These are phyloP conservation scores for Senecio squalidus DNA, from an alignment of 140 eudicot genomes.

Conservation along the genomic window DNA sequence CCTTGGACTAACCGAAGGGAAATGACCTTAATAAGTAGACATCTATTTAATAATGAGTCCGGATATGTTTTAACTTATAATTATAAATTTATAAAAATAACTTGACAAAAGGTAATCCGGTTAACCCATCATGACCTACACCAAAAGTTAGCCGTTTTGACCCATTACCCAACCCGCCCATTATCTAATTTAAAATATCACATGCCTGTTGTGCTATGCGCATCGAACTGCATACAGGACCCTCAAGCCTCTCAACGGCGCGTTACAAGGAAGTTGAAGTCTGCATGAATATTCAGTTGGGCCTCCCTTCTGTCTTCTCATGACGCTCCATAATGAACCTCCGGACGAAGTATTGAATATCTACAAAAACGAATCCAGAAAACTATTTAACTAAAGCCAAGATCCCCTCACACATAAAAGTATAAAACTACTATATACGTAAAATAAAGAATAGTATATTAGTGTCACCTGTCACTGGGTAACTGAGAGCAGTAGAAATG, in stretches of 20 bases:
- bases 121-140: not conserved
- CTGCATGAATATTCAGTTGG: constrained; percentile 88
- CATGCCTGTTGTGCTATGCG: constrained; percentile 97
- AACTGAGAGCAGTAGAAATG: constrained; percentile 97
- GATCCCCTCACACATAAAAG: not conserved
- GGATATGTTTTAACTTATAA: too few relatives aligned
- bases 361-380: constrained; percentile 27
- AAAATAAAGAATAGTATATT: not conserved
- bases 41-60: not conserved
- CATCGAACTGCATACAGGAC: constrained; percentile 95
- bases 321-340: constrained; percentile 92
- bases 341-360: constrained; percentile 96
- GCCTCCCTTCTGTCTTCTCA: constrained; percentile 73
- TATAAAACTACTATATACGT: not conserved
- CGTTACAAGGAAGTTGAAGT: constrained; percentile 99
- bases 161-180: too few relatives aligned
- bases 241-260: constrained; percentile 93
- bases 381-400: not conserved
- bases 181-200: not conserved
- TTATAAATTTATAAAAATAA: too few relatives aligned
- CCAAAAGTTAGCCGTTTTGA: too few relatives aligned
- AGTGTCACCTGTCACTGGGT: constrained; percentile 87
- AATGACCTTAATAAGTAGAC: not conserved
- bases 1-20: not conserved
- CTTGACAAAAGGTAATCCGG: too few relatives aligned